A percentile compares a stretch with the other conserved stretches of the same genome.
phyloP scores from a whole-genome alignment of 1,284 basidiomycete genomes.

The Wallemia hederae region DNA sequence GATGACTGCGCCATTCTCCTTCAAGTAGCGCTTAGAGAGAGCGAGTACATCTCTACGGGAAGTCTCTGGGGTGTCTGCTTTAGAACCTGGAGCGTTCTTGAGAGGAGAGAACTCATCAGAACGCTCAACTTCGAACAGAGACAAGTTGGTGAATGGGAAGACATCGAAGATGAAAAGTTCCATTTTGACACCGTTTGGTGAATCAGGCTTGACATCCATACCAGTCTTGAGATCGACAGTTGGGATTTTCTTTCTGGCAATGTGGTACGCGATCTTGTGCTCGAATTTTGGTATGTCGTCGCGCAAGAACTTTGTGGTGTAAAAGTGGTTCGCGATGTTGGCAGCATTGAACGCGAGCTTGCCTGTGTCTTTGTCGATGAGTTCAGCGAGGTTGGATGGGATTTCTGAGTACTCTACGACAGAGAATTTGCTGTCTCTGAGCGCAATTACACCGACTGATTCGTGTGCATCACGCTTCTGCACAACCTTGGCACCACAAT shows the following conservation, averaged over 20 bases:
- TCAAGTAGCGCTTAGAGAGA: constrained; percentile 68
- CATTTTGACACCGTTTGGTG: constrained; percentile 97
- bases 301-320: constrained; percentile 53
- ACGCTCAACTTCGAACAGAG: constrained; percentile 66
- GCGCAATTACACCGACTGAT: constrained; percentile 79
- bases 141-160: constrained; percentile 70
- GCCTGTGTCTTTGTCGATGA: constrained; percentile 31
- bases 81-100: constrained; percentile 86
- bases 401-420: constrained; percentile 98
- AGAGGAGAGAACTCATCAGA: constrained; percentile 81
- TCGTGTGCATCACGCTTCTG: constrained; percentile 64
- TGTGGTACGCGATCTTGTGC: constrained; percentile 73
- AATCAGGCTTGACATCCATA: constrained; percentile 36
- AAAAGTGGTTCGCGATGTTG: constrained; percentile 98
- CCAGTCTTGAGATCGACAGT: constrained; percentile 41
- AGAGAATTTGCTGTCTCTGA: constrained; percentile 46
- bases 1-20: constrained; percentile 43
- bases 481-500: constrained; percentile 87
- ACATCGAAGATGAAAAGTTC: constrained; percentile 99
- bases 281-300: constrained; percentile 56
- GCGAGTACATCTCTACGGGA: constrained; percentile 62
- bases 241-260: constrained; percentile 92
- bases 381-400: constrained; percentile 52
- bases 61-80: constrained; percentile 76
- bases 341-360: constrained; percentile 72